These are phyloP conservation scores for Pseudogymnoascus sp. DNA, from an alignment of 2,329 filamentous ascomycete species.

Conservation along the genomic window DNA sequence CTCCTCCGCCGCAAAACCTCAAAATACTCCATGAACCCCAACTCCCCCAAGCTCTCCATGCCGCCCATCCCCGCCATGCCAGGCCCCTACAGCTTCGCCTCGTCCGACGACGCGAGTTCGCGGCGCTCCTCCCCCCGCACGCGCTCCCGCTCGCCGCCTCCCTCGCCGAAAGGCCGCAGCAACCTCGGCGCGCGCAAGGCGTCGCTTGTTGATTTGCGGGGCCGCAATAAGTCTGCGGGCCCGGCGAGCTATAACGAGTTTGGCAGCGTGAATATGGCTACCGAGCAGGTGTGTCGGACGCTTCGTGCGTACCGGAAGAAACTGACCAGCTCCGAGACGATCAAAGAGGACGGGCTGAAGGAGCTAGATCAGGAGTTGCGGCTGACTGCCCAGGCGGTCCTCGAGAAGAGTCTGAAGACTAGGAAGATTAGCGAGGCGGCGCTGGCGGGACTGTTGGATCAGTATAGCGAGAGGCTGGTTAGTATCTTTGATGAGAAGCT, in stretches of 20 bases:
- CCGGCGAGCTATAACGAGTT: slow-evolving; percentile 34
- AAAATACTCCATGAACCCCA: slow-evolving; percentile 40
- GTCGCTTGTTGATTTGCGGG: slow-evolving; percentile 33
- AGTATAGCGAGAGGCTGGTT: slow-evolving; percentile 66
- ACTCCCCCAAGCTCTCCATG: slow-evolving; percentile 38
- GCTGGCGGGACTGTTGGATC: slow-evolving; percentile 58
- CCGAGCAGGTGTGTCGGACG: slow-evolving; percentile 56
- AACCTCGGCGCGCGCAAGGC: not conserved
- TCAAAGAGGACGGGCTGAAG: slow-evolving; percentile 49
- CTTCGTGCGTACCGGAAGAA: slow-evolving; percentile 57
- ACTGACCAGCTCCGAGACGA: slow-evolving; percentile 45
- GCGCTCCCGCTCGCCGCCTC: slow-evolving; percentile 26
- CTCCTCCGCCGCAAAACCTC: slow-evolving; percentile 48
- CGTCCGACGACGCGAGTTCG: slow-evolving; percentile 22
- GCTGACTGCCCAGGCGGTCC: slow-evolving; percentile 52
- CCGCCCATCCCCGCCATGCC: slow-evolving; percentile 20
- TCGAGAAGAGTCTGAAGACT: slow-evolving; percentile 31
- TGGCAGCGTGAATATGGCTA: slow-evolving; percentile 52
- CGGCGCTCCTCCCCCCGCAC: slow-evolving; percentile 16
- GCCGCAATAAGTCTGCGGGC: slow-evolving; percentile 42
- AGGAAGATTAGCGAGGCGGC: slow-evolving; percentile 48
- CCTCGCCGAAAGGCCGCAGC: slow-evolving; percentile 17
- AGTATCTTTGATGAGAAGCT: slow-evolving; percentile 66
- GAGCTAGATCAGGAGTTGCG: slow-evolving; percentile 59
- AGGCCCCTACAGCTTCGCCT: slow-evolving; percentile 21